Evolutionary conservation across 1,284 basidiomycete species (phyloP).

Genomic region (Schizophyllum amplum): DNA sequence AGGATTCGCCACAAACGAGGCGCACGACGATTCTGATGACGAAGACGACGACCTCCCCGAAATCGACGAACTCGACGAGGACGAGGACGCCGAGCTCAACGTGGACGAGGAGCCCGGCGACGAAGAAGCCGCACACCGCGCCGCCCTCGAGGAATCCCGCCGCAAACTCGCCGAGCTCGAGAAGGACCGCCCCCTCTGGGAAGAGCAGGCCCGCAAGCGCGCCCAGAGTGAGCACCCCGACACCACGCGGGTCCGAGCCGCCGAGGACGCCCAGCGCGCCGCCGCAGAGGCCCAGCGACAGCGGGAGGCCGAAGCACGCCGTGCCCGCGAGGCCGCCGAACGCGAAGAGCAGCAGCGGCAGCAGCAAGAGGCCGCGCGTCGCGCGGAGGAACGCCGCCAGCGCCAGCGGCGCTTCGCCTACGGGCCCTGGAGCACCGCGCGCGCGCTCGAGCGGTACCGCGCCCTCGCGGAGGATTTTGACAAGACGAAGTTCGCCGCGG

Average conservation of each 20-base stretch:
- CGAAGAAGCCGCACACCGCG: conserved; percentile 30
- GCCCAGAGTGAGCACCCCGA: conserved; percentile 19
- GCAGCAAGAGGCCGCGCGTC: conserved; percentile 24
- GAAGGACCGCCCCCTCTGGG: conserved; percentile 54
- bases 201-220: conserved; percentile 40
- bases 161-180: conserved; percentile 65
- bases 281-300: conserved; percentile 14
- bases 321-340: conserved; percentile 6
- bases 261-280: conserved; percentile 16
- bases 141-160: conserved; percentile 54
- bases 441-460: conserved; percentile 61
- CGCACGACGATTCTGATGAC: no score
- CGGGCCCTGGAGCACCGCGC: conserved; percentile 48
- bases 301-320: conserved; percentile 14
- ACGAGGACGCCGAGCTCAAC: conserved; percentile 23
- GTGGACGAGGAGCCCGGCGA: conserved; percentile 15
- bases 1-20: conserved; percentile 3
- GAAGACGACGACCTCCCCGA: conserved; percentile 1
- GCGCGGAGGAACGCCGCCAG: conserved; percentile 22
- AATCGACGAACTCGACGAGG: conserved; percentile 37
- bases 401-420: conserved; percentile 42
- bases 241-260: conserved; percentile 19
- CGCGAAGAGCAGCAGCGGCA: neutral
- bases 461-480: conserved; percentile 55
- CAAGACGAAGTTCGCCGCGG: conserved; percentile 40